phyloP scores from a whole-genome alignment of 2,329 filamentous ascomycete genomes.

The Saccharata proteae region DNA sequence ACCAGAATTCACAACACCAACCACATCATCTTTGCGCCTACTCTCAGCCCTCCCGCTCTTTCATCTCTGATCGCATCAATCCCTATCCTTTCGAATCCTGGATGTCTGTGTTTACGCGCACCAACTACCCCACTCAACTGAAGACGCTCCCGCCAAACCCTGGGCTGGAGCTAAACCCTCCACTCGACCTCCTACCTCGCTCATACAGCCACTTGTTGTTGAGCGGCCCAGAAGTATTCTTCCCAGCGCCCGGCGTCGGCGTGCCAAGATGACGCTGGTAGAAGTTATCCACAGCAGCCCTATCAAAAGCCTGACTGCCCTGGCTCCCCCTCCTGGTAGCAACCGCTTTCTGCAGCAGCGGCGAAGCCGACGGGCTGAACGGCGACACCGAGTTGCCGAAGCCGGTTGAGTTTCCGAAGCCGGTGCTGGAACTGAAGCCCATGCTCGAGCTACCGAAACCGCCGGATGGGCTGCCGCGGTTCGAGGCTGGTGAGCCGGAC shows the following conservation, averaged over 20 bases:
- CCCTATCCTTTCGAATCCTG: too few relatives aligned
- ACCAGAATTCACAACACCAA: too few relatives aligned
- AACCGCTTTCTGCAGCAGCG: constrained; percentile 57
- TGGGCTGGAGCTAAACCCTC: too few relatives aligned
- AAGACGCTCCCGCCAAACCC: too few relatives aligned
- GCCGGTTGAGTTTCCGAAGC: neutral
- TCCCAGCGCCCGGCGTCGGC: constrained; percentile 49
- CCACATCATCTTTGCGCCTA: too few relatives aligned
- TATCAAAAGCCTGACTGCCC: constrained; percentile 11
- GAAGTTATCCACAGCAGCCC: constrained; percentile 1
- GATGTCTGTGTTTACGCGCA: too few relatives aligned
- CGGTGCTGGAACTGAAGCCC: too few relatives aligned
- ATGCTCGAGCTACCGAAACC: constrained; percentile 16
- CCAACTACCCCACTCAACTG: too few relatives aligned
- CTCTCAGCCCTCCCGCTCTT: too few relatives aligned
- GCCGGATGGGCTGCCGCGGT: constrained; percentile 38
- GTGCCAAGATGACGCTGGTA: constrained; percentile 38
- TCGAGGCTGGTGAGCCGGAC: constrained; percentile 50
- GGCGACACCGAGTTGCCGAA: constrained; percentile 20
- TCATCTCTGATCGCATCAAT: too few relatives aligned
- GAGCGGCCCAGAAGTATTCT: constrained; percentile 59
- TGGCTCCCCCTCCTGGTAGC: constrained; percentile 47
- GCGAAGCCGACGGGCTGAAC: constrained; percentile 13
- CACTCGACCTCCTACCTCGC: constrained; percentile 54
- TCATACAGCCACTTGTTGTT: constrained; percentile 97